These are phyloP conservation scores for Neoscytalidium dimidiatum DNA, from an alignment of 2,329 filamentous ascomycete genomes.

Conservation along the genomic window DNA sequence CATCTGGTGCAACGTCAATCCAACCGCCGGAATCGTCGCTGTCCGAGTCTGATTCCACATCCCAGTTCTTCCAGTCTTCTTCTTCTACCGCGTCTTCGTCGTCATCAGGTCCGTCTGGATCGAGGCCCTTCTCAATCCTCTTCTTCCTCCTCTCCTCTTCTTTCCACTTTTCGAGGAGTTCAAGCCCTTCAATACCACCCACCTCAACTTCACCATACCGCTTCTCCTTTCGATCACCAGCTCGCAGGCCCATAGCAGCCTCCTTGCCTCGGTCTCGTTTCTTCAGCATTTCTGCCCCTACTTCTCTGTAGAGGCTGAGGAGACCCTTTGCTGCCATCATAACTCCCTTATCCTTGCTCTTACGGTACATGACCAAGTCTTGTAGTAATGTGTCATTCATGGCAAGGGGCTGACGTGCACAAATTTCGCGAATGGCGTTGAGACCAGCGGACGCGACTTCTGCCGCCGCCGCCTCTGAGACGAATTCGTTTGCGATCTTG, in stretches of 20 bases:
- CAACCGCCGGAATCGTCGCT: constrained; percentile 81
- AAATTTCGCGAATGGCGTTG: constrained; percentile 93
- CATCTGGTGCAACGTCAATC: constrained; percentile 86
- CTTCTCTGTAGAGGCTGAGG: constrained; percentile 85
- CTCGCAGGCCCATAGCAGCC: constrained; percentile 77
- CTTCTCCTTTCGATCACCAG: constrained; percentile 72
- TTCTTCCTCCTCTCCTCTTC: constrained; percentile 80
- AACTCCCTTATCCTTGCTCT: constrained; percentile 98
- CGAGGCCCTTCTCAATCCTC: constrained; percentile 67
- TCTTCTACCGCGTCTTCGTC: constrained; percentile 64
- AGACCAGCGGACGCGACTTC: constrained; percentile 91
- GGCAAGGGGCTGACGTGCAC: constrained; percentile 86
- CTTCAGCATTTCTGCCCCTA: constrained; percentile 83
- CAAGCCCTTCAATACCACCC: constrained; percentile 90
- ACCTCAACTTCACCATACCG: constrained; percentile 80
- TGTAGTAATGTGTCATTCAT: constrained; percentile 96
- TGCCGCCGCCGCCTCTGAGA: constrained; percentile 87
- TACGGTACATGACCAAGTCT: constrained; percentile 92
- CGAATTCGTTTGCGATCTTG: constrained; percentile 98
- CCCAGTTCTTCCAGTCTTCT: constrained; percentile 61
- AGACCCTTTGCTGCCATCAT: constrained; percentile 97
- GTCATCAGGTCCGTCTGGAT: constrained; percentile 61
- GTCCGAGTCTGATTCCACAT: constrained; percentile 59
- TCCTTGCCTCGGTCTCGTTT: constrained; percentile 91
- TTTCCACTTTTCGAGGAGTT: constrained; percentile 91